Base-by-base conservation (phyloP, 129 eudicot species). In the Flaveria linearis region DNA sequence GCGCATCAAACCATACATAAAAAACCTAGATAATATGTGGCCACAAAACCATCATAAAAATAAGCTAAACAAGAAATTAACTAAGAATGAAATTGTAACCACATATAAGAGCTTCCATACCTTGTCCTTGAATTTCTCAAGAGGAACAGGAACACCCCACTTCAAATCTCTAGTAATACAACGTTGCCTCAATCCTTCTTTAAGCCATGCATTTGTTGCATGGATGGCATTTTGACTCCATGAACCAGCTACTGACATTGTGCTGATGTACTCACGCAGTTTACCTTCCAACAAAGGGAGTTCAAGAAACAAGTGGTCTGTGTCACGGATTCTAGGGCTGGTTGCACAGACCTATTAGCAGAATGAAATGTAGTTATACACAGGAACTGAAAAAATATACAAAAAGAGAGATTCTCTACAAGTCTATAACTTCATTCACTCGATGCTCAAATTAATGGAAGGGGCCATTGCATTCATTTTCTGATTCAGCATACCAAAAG, bases 71-170 rank as follows among this genome's bases (percentile, higher is more conserved):
- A 60, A 36, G 14, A 22, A 26, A 18, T 9, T 23, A 67, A 67
- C 43, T 39, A 68, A 61, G 39, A 67, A 61, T 23, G 15, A 69
- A 14, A 42, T 17, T 20, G 26, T 16, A 47, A 25, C 10, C 5
- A 72, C 36, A 68, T 69, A 72, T 25, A 64, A 12, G 45, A 55
- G 60, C 28, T 50, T 49, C 36, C 76, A 49, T 78, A 91, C 99
- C 97, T 95, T 95, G 57, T 95, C 97, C 80, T 80, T 86, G 22
- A 73, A 95, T 69, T 81, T 84, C 77, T 95, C 97, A 80, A 81
- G 97, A 51, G 98, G 98, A 18, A 93, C 98, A 71, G 97, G 96
- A 51, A 93, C 98, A n/a, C 98, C 98, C 98, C 99, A 95, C 73
- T 95, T 95, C 81, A 95, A 82, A 78, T 95, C 99, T 85, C 99